phyloP scores from a whole-genome alignment of 2,329 filamentous ascomycete genomes.

The Kalaharituber pfeilii region DNA sequence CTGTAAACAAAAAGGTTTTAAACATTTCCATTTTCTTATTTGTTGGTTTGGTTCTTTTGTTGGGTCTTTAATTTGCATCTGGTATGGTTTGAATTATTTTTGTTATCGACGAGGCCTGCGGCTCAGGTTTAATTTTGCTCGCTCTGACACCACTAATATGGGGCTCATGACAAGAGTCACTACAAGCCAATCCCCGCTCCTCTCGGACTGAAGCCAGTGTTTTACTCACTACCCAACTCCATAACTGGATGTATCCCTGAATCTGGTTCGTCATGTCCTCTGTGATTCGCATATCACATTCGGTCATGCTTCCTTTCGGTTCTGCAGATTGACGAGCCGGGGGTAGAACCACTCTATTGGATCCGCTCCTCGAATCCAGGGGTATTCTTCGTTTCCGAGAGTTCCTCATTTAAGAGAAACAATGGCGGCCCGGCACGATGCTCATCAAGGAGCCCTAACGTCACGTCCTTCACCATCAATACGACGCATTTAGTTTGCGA shows the following conservation, averaged over 20 bases:
- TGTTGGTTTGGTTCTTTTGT: no score
- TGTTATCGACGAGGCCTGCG: no score
- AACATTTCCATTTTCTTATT: not conserved
- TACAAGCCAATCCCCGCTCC: not conserved
- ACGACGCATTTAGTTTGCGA: conserved; percentile 7
- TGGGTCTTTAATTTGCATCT: no score
- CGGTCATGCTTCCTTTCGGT: conserved; percentile 12
- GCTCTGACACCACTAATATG: not conserved
- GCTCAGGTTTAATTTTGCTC: no score
- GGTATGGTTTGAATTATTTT: not conserved
- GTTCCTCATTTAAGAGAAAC: conserved; percentile 16
- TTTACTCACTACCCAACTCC: not conserved
- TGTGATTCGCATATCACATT: conserved; percentile 17
- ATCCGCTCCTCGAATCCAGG: conserved; percentile 18
- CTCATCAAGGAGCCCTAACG: conserved; percentile 16
- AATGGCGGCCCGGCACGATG: conserved; percentile 11
- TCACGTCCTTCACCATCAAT: conserved; percentile 10
- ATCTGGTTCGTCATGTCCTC: conserved; percentile 11
- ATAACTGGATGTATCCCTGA: not conserved
- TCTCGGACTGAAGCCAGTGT: not conserved
- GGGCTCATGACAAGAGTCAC: not conserved
- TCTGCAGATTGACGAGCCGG: conserved; percentile 17
- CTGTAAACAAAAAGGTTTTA: not conserved
- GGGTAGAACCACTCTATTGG: conserved; percentile 14
- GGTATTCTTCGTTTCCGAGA: conserved; percentile 13